Percentiles rank a stretch among this genome's conserved stretches.
Evolutionary conservation across 352 stramenopile species (phyloP).

Genomic region (Peronospora belbahrii): DNA sequence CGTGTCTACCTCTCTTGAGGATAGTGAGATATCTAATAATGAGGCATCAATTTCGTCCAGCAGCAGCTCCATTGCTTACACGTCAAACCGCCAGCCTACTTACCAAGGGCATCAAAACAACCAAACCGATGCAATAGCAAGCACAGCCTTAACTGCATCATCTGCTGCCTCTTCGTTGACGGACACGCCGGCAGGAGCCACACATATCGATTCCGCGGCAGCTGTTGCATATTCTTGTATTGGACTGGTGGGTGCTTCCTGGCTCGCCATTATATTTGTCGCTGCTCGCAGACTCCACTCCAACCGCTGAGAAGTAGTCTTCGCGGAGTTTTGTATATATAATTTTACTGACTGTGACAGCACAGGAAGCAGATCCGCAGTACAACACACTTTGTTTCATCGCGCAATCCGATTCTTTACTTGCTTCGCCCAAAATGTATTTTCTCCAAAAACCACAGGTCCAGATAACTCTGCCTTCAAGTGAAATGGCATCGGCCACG

Average conservation of each 20-base stretch:
- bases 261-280: slow-evolving; percentile 47
- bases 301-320: slow-evolving; percentile 9
- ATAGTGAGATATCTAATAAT: background rate
- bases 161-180: slow-evolving; percentile 13
- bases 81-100: slow-evolving; percentile 2
- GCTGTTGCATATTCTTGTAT: slow-evolving; percentile 49
- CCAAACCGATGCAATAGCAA: slow-evolving; percentile 3
- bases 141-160: background rate
- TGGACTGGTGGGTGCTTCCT: slow-evolving; percentile 33
- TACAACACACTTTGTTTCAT: background rate
- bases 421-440: slow-evolving; percentile 2
- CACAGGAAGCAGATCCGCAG: background rate
- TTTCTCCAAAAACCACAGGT: slow-evolving; percentile 1
- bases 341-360: background rate
- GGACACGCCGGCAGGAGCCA: slow-evolving; percentile 6
- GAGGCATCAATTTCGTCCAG: slow-evolving; percentile 2
- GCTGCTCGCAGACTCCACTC: slow-evolving; percentile 26
- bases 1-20: background rate
- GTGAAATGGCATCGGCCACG: background rate
- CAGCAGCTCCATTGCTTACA: background rate
- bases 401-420: slow-evolving; percentile 1
- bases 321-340: slow-evolving; percentile 10
- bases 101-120: background rate
- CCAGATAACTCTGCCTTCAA: slow-evolving; percentile 1
- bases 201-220: slow-evolving; percentile 15